These are phyloP conservation scores for Acanthamoeba royreba DNA, from an alignment of 208 protist species.

Conservation along the genomic window DNA sequence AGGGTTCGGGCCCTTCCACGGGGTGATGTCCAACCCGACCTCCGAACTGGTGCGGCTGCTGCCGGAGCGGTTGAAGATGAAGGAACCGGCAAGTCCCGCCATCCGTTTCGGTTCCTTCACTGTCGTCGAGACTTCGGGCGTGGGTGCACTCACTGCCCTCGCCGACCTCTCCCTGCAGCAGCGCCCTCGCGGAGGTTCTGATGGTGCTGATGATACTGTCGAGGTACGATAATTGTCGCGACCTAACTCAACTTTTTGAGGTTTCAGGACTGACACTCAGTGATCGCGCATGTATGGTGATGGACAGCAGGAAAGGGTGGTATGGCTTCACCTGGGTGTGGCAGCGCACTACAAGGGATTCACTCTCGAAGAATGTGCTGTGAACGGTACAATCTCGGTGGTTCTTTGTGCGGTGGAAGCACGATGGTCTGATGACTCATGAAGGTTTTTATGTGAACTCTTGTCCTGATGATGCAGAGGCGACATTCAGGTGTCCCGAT, in stretches of 20 bases:
- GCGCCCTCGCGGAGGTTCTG: too few species aligned
- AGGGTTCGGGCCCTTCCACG: neutral
- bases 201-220: too few species aligned
- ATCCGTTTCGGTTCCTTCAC: neutral
- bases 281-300: neutral
- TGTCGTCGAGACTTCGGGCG: neutral
- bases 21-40: neutral
- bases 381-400: neutral
- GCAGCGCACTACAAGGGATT: neutral
- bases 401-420: too few species aligned
- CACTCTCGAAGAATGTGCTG: neutral
- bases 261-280: neutral
- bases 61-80: neutral
- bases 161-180: neutral
- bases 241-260: neutral
- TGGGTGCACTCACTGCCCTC: neutral
- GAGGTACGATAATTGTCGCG: neutral
- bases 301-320: neutral
- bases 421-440: too few species aligned
- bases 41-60: neutral
- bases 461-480: neutral
- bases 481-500: neutral
- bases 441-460: too few species aligned
- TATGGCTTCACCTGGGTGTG: neutral
- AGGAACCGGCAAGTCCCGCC: neutral